Evolutionary conservation across 2,329 filamentous ascomycete species (phyloP).

Genomic region (Colletotrichum truncatum): DNA sequence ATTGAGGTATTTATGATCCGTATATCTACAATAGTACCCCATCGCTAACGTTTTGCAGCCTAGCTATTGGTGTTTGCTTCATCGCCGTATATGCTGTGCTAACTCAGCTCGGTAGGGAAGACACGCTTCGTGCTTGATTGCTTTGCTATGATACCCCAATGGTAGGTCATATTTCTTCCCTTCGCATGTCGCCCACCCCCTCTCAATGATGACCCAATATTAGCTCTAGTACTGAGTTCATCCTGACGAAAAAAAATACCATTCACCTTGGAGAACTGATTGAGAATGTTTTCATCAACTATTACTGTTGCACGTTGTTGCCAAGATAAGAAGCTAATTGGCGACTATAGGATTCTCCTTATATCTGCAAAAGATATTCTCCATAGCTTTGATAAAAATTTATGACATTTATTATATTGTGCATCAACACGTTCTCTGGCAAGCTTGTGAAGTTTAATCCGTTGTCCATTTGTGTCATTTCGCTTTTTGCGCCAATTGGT

Average conservation of each 20-base stretch:
- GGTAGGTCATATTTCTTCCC: neutral
- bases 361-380: neutral
- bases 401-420: neutral
- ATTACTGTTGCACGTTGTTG: conserved; percentile 8
- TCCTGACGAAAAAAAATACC: conserved; percentile 60
- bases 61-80: conserved; percentile 1
- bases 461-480: neutral
- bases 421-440: neutral
- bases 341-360: neutral
- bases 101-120: conserved; percentile 13
- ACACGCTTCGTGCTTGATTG: conserved; percentile 24
- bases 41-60: neutral
- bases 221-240: conserved; percentile 61
- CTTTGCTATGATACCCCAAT: neutral
- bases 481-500: neutral
- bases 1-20: conserved; percentile 46
- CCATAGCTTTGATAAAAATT: neutral
- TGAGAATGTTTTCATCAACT: conserved; percentile 38
- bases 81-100: neutral
- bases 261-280: conserved; percentile 73
- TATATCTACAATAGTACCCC: neutral
- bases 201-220: conserved; percentile 58
- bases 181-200: conserved; percentile 31
- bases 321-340: neutral
- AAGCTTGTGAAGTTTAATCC: neutral